Base-by-base conservation (phyloP, 2,329 filamentous ascomycete genomes). In the Paraphaeosphaeria sporulosa region DNA sequence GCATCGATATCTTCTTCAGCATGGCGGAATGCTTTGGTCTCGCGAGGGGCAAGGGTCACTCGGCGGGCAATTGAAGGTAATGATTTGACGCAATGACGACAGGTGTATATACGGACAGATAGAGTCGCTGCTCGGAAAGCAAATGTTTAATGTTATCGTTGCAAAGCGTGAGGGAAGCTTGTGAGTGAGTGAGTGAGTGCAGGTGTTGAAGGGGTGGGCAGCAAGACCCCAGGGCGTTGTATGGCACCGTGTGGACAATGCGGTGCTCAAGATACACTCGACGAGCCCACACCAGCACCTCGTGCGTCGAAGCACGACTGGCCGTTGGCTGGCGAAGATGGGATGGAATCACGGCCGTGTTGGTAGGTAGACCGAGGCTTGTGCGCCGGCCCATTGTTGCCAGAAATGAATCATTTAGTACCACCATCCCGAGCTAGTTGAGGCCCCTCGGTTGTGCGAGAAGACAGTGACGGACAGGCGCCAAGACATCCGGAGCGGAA, bases 1-100 rank as follows among this genome's bases (percentile, higher is more conserved):
- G 88, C 72, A 85, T 91, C 48, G 90, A 93, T 64, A 82, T 93
- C 65, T 93, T 93, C 70, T 93, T 88, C 79, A 88, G 89, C 76
- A 91, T 93, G 73, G 87, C 89, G 15, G 83, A 83, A 65, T 92
- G 89, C 69, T 79, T 92, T 57, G 89, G 89, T 10, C 57, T 77
- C 30, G 70, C 67, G 3, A 71, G 68, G 61, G 66, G 72, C 1
- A 69, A 64, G 60, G 52, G 40, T 10, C 36, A 46, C 30, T 32
- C 10, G 42, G 47, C 52, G 38, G n/a, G 23, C 15, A 44, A 44
- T 8, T 54, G 34, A 40, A n/a, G 40, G 19, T 32, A 5, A 36
- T n/a, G 42, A 17, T 17, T 19, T 25, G 52, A 36, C 38, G 52
- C 15, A n/a, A 47, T 38, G 25, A 36, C 30, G 42, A 36, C 7